These are phyloP conservation scores for Emergomyces orientalis DNA, from an alignment of 2,329 filamentous ascomycete genomes.

Conservation along the genomic window DNA sequence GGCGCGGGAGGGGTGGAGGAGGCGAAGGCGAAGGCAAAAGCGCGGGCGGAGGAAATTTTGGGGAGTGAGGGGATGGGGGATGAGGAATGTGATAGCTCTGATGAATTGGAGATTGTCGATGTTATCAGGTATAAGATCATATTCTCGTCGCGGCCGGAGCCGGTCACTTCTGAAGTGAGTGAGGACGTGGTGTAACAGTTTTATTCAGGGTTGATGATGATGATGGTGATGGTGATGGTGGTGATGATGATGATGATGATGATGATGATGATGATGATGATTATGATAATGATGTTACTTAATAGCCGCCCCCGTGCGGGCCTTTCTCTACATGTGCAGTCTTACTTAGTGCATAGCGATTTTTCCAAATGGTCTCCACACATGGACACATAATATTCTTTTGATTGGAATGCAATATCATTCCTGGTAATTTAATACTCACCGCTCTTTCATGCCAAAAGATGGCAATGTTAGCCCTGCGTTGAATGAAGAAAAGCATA, in stretches of 20 bases:
- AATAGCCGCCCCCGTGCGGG: not conserved
- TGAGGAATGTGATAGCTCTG: slow-evolving; percentile 3
- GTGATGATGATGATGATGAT: not conserved
- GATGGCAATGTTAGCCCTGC: no score
- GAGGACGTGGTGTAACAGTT: not conserved
- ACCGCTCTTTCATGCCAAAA: slow-evolving; percentile 1
- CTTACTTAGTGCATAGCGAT: not conserved
- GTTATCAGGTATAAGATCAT: slow-evolving; percentile 79
- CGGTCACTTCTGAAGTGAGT: slow-evolving; percentile 42
- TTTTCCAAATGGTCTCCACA: not conserved
- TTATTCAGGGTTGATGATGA: not conserved
- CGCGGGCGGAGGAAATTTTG: slow-evolving; percentile 22
- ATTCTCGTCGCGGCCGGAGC: slow-evolving; percentile 77
- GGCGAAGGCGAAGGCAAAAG: slow-evolving; percentile 15
- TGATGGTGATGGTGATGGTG: not conserved
- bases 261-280: not conserved
- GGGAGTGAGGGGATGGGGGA: slow-evolving; percentile 15
- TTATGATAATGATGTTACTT: not conserved
- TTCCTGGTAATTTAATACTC: not conserved
- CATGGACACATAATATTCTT: not conserved
- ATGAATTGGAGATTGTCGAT: slow-evolving; percentile 71
- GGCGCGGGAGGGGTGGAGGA: not conserved
- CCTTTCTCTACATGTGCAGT: not conserved
- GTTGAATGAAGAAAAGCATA: not conserved
- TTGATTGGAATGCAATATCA: not conserved